A percentile compares a stretch with the other conserved stretches of the same genome.
phyloP scores from a whole-genome alignment of 129 eudicot genomes.

The Cynara cardunculus region DNA sequence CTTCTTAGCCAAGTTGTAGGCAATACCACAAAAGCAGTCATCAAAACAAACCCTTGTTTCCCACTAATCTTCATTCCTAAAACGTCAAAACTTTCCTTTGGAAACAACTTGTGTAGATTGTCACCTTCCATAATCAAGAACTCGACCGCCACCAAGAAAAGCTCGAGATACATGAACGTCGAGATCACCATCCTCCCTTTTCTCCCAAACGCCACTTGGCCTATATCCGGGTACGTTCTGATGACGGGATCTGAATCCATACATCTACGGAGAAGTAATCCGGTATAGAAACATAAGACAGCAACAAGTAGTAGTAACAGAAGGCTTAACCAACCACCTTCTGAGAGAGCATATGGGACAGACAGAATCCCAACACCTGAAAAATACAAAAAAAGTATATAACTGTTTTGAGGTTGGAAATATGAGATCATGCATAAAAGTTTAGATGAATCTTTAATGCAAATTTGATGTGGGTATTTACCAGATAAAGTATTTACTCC shows the following conservation, averaged over 20 bases:
- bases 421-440: constrained; percentile 19
- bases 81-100: constrained; percentile 25
- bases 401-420: constrained; percentile 1
- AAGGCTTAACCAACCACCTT: constrained; percentile 61
- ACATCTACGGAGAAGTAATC: constrained; percentile 44
- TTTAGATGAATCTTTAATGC: neutral
- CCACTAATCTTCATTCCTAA: constrained; percentile 31
- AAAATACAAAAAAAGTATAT: neutral
- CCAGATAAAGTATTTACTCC: constrained; percentile 64
- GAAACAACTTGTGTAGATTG: constrained; percentile 42
- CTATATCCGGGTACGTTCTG: constrained; percentile 59
- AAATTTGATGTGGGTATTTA: neutral
- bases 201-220: constrained; percentile 56
- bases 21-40: constrained; percentile 42
- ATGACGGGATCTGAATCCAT: constrained; percentile 49
- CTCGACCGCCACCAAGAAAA: constrained; percentile 63
- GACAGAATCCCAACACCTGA: constrained; percentile 57
- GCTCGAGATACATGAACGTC: constrained; percentile 49
- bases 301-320: constrained; percentile 41
- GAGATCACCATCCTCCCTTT: constrained; percentile 50
- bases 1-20: constrained; percentile 56
- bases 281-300: constrained; percentile 52
- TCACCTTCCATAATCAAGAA: constrained; percentile 56
- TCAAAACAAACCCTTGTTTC: constrained; percentile 39
- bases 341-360: constrained; percentile 49